These are phyloP conservation scores for Lecanicillium sp. DNA, from an alignment of 2,329 filamentous ascomycete species.

Conservation along the genomic window DNA sequence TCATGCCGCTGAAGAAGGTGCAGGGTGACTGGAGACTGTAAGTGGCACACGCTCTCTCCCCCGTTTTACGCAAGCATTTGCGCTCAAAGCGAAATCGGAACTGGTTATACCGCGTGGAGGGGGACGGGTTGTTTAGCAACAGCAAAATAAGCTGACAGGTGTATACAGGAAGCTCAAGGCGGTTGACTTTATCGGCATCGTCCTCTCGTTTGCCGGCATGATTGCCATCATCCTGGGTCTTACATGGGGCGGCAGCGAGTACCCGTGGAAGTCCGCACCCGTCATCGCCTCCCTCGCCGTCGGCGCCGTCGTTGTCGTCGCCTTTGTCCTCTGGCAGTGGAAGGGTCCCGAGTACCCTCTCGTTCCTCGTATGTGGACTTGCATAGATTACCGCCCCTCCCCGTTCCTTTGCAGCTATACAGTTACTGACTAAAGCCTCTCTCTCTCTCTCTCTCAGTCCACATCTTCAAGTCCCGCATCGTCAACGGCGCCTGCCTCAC, in stretches of 20 bases:
- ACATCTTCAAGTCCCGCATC: conserved; percentile 48
- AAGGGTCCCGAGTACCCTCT: conserved; percentile 43
- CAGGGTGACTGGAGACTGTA: conserved; percentile 44
- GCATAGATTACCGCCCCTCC: not conserved
- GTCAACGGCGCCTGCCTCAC: conserved; percentile 50
- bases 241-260: conserved; percentile 55
- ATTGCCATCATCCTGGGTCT: conserved; percentile 42
- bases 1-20: conserved; percentile 52
- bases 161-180: conserved; percentile 39
- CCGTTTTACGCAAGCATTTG: no score
- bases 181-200: conserved; percentile 44
- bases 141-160: no score
- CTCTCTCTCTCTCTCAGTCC: no score
- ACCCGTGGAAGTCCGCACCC: conserved; percentile 48
- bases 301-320: conserved; percentile 39
- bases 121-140: no score
- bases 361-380: conserved; percentile 33
- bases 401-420: no score
- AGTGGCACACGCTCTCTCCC: no score
- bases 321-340: conserved; percentile 49
- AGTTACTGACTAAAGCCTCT: no score
- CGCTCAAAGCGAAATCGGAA: no score
- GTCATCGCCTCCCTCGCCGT: conserved; percentile 50
- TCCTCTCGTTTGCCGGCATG: conserved; percentile 40
- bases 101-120: no score